phyloP scores from a whole-genome alignment of 495 filamentous ascomycete genomes.

The Jackrogersella multiformis region DNA sequence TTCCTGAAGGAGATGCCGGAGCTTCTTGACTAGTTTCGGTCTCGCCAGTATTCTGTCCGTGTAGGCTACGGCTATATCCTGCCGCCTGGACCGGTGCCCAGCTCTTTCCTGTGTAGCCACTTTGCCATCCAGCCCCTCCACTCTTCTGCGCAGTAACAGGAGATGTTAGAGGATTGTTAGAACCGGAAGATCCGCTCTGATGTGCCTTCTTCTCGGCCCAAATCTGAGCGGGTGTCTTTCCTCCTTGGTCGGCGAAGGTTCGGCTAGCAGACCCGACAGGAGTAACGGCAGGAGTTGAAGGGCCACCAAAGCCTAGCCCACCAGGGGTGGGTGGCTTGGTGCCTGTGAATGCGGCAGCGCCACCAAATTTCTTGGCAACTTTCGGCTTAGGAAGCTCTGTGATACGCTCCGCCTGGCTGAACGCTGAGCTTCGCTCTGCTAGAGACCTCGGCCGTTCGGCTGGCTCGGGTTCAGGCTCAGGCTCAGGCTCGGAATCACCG shows the following conservation, averaged over 20 bases:
- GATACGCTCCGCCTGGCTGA: conserved; percentile 77
- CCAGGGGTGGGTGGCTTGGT: conserved; percentile 87
- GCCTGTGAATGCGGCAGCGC: conserved; percentile 75
- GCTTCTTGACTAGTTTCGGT: conserved; percentile 53
- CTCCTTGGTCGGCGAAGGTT: conserved; percentile 92
- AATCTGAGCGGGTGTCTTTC: conserved; percentile 94
- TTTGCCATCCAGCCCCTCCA: conserved; percentile 81
- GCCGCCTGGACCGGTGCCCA: conserved; percentile 85
- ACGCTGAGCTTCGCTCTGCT: conserved; percentile 72
- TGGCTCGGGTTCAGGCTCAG: conserved; percentile 56
- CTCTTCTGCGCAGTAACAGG: conserved; percentile 72
- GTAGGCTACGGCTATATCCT: conserved; percentile 69
- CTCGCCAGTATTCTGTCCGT: conserved; percentile 68
- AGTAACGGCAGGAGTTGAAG: conserved; percentile 58
- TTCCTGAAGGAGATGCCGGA: conserved; percentile 57
- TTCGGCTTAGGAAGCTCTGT: conserved; percentile 93
- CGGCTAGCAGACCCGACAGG: conserved; percentile 83
- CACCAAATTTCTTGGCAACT: conserved; percentile 85
- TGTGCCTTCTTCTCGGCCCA: conserved; percentile 97
- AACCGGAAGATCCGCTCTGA: conserved; percentile 66
- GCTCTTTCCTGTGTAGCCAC: conserved; percentile 84
- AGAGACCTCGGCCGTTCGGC: conserved; percentile 65
- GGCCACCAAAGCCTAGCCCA: conserved; percentile 65
- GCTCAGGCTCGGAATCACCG: conserved; percentile 42
- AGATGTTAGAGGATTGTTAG: conserved; percentile 55